Percentiles rank a stretch among this genome's conserved stretches.
These are phyloP conservation scores for Corymbia maculata DNA, from an alignment of 345 rosid species.

Conservation along the genomic window DNA sequence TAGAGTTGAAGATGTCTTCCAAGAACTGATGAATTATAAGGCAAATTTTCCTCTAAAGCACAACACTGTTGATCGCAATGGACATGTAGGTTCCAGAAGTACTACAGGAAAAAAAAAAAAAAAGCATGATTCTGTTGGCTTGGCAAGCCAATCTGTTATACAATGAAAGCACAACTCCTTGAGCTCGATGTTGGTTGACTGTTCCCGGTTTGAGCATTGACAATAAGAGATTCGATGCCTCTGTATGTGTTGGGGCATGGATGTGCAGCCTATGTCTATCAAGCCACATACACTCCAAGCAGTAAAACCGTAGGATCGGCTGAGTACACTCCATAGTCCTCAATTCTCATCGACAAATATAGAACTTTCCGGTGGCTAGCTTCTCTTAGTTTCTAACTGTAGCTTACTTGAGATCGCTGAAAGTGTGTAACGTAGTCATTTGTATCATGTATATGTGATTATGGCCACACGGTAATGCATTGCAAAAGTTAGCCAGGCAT, in stretches of 20 bases:
- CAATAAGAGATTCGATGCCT: background rate
- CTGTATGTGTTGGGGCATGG: no score
- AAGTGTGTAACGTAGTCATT: background rate
- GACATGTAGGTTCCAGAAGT: background rate
- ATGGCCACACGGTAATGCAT: background rate
- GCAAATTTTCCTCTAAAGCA: background rate
- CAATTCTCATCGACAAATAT: background rate
- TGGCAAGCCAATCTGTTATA: background rate
- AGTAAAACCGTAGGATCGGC: background rate
- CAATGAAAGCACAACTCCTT: background rate
- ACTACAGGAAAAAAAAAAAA: background rate
- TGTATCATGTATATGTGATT: background rate
- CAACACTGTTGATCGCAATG: background rate
- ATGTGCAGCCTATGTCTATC: background rate
- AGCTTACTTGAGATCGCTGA: background rate
- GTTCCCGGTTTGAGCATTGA: background rate
- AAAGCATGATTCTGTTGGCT: background rate
- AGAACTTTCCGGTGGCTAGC: background rate
- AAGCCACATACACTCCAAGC: background rate
- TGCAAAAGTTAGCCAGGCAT: background rate
- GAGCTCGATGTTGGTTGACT: background rate
- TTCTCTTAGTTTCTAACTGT: background rate
- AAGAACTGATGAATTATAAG: background rate
- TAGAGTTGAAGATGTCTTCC: background rate
- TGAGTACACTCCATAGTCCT: background rate